Evolutionary conservation across 2,329 filamentous ascomycete species (phyloP), one percentile per base, ranked within the genome.

Genomic region (Amphichorda felina): DNA sequence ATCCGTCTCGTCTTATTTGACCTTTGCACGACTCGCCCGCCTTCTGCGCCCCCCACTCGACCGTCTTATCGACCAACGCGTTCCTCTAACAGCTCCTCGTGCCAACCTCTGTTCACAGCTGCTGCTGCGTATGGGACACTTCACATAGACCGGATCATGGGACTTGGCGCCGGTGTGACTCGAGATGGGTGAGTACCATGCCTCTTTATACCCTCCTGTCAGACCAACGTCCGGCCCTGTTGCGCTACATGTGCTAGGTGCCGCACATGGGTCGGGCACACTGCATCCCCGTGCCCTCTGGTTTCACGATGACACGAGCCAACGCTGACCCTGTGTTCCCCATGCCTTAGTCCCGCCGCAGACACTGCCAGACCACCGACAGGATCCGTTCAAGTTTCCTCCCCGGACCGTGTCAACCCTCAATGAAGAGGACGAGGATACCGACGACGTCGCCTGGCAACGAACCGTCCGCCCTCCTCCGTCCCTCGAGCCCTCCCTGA

Each of bases 291-390:
- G 10, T 21, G 33, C 19, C 25, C 16, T n/a, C 33, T 35, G 8
- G 33, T 35, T 35, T 28, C 33, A 35, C 22, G 14, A 35, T 17
- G n/a, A 11, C 7, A 24, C 21, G 10, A 14, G 11, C 21, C 19
- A 8, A 6, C 21, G 27, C 31, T 33, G 31, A 33, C 24, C 18
- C 10, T 31, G 9, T 32, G 17, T 19, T 30, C 10, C 30, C 18
- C 18, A 30, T 13, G 4, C 38, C 43, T 36, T 40, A 75, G 71
- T 69, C 63, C 67, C 68, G 63, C 72, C 70, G 56, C 70, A 74
- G 64, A 63, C 68, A 60, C 59, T 67, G 62, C 64, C 68, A 55
- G 71, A 75, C 51, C 66, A 69, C 50, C 53, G 60, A 45, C 60
- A 64, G 51, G 68, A 73, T 48, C 57, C 63, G 44, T 49, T 62